Conservation (phyloP, 495 filamentous ascomycete genomes). For the Cercophora samala region DNA sequence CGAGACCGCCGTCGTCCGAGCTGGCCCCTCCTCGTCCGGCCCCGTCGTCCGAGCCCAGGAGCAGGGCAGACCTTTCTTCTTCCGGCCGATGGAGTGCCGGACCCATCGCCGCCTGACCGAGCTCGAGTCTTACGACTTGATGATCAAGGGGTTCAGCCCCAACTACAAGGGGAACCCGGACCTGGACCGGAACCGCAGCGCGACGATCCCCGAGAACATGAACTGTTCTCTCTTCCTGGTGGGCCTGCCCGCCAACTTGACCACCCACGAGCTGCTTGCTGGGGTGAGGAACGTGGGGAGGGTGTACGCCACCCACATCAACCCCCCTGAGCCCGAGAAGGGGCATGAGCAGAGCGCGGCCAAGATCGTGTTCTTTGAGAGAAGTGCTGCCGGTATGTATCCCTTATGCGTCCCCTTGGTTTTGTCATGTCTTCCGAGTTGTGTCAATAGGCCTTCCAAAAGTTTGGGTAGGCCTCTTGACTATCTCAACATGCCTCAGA, state of each 20-base stretch:
- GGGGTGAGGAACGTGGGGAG: slow-evolving; percentile 35
- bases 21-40: neutral
- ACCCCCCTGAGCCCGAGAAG: slow-evolving; percentile 25
- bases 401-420: neutral
- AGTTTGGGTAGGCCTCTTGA: too few relatives aligned
- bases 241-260: slow-evolving; percentile 34
- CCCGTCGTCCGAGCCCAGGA: neutral
- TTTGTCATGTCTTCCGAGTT: neutral
- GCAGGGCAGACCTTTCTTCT: slow-evolving; percentile 7
- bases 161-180: slow-evolving; percentile 38
- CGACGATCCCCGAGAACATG: slow-evolving; percentile 27
- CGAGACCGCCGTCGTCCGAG: neutral
- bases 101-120: neutral
- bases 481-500: neutral
- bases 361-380: slow-evolving; percentile 43
- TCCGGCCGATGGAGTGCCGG: slow-evolving; percentile 25
- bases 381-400: slow-evolving; percentile 24
- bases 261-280: slow-evolving; percentile 31
- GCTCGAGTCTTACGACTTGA: slow-evolving; percentile 13
- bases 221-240: slow-evolving; percentile 40
- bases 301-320: slow-evolving; percentile 41
- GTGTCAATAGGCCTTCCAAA: neutral
- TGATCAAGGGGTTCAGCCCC: slow-evolving; percentile 27
- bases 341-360: slow-evolving; percentile 32
- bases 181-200: slow-evolving; percentile 33